phyloP scores from a whole-genome alignment of 495 filamentous ascomycete species.

The Cercophora newfieldiana region DNA sequence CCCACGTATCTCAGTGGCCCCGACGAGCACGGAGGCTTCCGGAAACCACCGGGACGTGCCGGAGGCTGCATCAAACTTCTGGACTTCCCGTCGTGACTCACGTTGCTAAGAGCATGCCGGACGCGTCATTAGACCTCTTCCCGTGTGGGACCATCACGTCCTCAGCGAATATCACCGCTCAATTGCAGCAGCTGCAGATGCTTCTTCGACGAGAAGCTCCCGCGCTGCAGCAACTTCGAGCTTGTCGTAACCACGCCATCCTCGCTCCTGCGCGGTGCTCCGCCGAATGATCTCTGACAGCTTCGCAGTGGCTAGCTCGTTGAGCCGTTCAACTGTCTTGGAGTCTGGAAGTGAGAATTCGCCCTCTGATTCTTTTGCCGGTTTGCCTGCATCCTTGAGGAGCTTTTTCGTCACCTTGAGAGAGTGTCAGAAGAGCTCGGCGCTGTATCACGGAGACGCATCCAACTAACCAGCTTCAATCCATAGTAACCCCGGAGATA shows the following conservation, averaged over 20 bases:
- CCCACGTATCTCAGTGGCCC: slow-evolving; percentile 13
- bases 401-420: slow-evolving; percentile 43
- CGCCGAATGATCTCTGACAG: slow-evolving; percentile 74
- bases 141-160: slow-evolving; percentile 15
- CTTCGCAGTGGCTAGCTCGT: slow-evolving; percentile 69
- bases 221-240: slow-evolving; percentile 77
- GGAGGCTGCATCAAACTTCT: slow-evolving; percentile 3
- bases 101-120: slow-evolving; percentile 23
- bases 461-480: slow-evolving; percentile 67
- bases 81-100: slow-evolving; percentile 30
- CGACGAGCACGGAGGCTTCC: slow-evolving; percentile 12
- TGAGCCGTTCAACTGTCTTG: slow-evolving; percentile 63
- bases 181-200: slow-evolving; percentile 26
- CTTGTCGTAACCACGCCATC: slow-evolving; percentile 70
- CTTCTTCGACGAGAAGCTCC: slow-evolving; percentile 60
- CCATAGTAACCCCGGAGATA: slow-evolving; percentile 94
- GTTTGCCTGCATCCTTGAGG: slow-evolving; percentile 36
- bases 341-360: slow-evolving; percentile 47
- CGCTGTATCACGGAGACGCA: not conserved
- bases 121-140: slow-evolving; percentile 31
- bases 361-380: slow-evolving; percentile 35
- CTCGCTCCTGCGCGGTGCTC: slow-evolving; percentile 57
- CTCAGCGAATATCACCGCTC: slow-evolving; percentile 35
- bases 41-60: not conserved
- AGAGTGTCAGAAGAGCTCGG: slow-evolving; percentile 21